Evolutionary conservation across 768 basidiomycete species (phyloP), one percentile per base, ranked within the genome.

Genomic region (Saitozyma sp.): DNA sequence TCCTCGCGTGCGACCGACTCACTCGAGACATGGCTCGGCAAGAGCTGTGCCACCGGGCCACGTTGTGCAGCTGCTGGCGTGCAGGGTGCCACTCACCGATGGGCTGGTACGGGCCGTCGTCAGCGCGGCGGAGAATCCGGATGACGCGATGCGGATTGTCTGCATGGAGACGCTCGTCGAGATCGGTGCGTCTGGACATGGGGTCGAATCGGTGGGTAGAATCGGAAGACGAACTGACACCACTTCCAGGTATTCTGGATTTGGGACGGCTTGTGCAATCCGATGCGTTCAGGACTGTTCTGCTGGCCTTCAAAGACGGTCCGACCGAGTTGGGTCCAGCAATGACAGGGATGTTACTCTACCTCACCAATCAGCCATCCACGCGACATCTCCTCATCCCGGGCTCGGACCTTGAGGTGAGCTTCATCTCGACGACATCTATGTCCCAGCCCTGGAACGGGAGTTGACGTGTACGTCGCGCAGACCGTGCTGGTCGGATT

Each of bases 401-500:
- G 14, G 93, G 93, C 7, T 85, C 86, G 37, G 96, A 98, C 77
- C 81, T 98, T 51, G 96, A 98, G 85, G 92, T 92, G 68, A 50
- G 82, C 46, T 14, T 3, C 6, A 48, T 48, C 14, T 48, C 46
- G 14, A 48, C 17, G 46, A 48, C 14, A 48, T 52, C 51, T 19
- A 29, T 52, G 51, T 10, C 11, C 17, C 20, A 14, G 8, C 45
- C 11, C 13, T 39, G 46, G 16, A 14, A 8, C 7, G 55, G 19
- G 16, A 42, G 13, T 40, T 7, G 7, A 37, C 4, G 41, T 11
- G 54, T 64, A 39, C 66, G 14, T 7, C 11, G 6, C 29, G 8
- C n/a, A 93, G 92, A 87, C 93, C 71, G 90, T 89, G 1, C 81
- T 97, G 11, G 88, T 90, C 4, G 90, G 89, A 0, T 86, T 99